phyloP scores from a whole-genome alignment of 495 filamentous ascomycete species.

The Penicillium roqueforti region DNA sequence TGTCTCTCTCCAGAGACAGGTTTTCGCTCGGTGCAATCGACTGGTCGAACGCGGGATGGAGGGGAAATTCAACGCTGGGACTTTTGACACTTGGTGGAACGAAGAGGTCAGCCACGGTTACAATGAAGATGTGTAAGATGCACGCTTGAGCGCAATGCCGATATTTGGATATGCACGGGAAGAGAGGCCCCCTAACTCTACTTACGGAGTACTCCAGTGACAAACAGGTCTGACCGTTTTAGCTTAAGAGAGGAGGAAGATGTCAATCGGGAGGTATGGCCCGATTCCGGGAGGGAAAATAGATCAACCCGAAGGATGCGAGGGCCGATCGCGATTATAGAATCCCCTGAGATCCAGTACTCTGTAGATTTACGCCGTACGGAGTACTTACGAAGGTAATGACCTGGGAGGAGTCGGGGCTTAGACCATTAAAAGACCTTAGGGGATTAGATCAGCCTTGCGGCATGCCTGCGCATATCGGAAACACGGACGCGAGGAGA shows the following conservation, averaged over 20 bases:
- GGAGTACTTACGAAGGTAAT: conserved; percentile 20
- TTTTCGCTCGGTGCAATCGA: conserved; percentile 1
- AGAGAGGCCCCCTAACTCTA: conserved; percentile 8
- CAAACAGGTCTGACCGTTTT: background rate
- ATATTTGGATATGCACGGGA: conserved; percentile 22
- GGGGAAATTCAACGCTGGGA: conserved; percentile 10
- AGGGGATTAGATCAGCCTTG: conserved; percentile 26
- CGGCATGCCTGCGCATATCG: conserved; percentile 10
- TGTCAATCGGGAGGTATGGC: conserved; percentile 5
- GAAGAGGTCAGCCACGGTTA: conserved; percentile 26
- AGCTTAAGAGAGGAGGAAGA: conserved; percentile 14
- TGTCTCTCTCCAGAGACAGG: background rate
- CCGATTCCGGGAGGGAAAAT: conserved; percentile 13
- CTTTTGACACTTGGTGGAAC: conserved; percentile 17
- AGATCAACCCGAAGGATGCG: conserved; percentile 6
- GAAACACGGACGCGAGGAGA: conserved; percentile 26
- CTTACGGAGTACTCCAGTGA: conserved; percentile 12
- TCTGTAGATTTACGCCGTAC: conserved; percentile 20
- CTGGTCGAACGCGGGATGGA: background rate
- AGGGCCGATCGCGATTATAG: conserved; percentile 19
- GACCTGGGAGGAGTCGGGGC: conserved; percentile 19
- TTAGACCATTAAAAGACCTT: conserved; percentile 6
- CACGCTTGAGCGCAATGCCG: conserved; percentile 14
- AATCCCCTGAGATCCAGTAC: background rate
- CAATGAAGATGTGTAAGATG: conserved; percentile 22